These are phyloP conservation scores for Ceriops zippeliana DNA, from an alignment of 345 rosid species.

Conservation along the genomic window DNA sequence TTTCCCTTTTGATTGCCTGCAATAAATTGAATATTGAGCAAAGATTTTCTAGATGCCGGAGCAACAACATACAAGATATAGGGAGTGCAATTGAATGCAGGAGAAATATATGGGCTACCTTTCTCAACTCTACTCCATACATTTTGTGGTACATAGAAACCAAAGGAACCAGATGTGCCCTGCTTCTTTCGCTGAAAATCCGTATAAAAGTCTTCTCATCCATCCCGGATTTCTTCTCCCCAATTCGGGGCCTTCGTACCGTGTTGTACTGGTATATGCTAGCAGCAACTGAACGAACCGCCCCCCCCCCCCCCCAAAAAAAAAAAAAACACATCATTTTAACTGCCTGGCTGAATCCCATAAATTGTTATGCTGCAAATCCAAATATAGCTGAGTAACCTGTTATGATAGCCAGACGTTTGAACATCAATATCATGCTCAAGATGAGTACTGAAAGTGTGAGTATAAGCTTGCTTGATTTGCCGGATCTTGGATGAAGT, in stretches of 20 bases:
- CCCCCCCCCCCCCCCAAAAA: too few relatives aligned
- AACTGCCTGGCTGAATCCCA: too few relatives aligned
- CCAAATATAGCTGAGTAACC: conserved; percentile 15
- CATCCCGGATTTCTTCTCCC: conserved; percentile 37
- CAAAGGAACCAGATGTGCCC: conserved; percentile 52
- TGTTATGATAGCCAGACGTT: conserved; percentile 49
- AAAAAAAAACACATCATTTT: background rate
- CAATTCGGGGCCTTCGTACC: conserved; percentile 69
- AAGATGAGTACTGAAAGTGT: conserved; percentile 29
- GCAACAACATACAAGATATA: too few relatives aligned
- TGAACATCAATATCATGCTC: conserved; percentile 47
- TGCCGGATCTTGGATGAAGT: conserved; percentile 51
- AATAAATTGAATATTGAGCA: background rate
- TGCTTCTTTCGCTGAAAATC: conserved; percentile 60
- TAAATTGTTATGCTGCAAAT: too few relatives aligned
- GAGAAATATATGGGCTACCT: conserved; percentile 24
- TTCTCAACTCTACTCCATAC: conserved; percentile 42
- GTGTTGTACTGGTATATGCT: conserved; percentile 48
- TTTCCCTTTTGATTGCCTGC: conserved; percentile 52
- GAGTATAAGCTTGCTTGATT: conserved; percentile 45
- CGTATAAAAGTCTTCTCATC: conserved; percentile 39
- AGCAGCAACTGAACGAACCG: conserved; percentile 37
- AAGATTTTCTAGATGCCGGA: background rate
- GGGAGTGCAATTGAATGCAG: background rate
- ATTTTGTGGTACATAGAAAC: conserved; percentile 31